phyloP scores from a whole-genome alignment of 805 yeast genomes.

The Metschnikowia amazonensis region DNA sequence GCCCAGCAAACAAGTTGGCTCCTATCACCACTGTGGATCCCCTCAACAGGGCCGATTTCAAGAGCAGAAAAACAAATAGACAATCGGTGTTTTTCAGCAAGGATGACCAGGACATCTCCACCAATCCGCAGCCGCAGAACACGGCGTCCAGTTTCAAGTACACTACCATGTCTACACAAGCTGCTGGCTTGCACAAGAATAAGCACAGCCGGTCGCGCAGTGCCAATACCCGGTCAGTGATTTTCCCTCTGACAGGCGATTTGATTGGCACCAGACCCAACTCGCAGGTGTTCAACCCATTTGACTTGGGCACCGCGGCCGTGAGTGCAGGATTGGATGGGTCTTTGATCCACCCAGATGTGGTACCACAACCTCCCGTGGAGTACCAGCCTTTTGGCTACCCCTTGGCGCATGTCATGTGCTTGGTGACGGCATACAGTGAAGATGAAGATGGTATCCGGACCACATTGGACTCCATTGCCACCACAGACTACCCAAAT shows the following conservation, averaged over 20 bases:
- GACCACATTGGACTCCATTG: constrained; percentile 84
- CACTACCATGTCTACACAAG: constrained; percentile 67
- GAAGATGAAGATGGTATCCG: constrained; percentile 86
- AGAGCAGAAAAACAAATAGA: constrained; percentile 33
- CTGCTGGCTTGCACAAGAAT: constrained; percentile 31
- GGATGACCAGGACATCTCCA: constrained; percentile 28
- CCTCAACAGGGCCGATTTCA: constrained; percentile 49
- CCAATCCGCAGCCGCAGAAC: constrained; percentile 22
- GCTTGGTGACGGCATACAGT: constrained; percentile 83
- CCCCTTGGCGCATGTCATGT: constrained; percentile 54
- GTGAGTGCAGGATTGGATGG: constrained; percentile 48
- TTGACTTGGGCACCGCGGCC: constrained; percentile 29
- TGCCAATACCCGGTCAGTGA: constrained; percentile 16
- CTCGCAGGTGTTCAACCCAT: constrained; percentile 27
- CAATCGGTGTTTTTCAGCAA: constrained; percentile 39
- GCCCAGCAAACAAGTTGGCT: constrained; percentile 22
- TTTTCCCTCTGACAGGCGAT: constrained; percentile 28
- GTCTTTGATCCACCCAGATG: constrained; percentile 66
- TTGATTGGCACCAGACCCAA: constrained; percentile 25
- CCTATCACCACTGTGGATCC: constrained; percentile 47
- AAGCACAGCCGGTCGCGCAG: constrained; percentile 14
- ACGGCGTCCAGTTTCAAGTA: constrained; percentile 40
- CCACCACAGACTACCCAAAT: constrained; percentile 94
- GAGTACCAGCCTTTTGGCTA: constrained; percentile 71
- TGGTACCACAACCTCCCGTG: constrained; percentile 87